Base-by-base conservation (phyloP, 768 basidiomycete genomes). In the Mycena galopus region DNA sequence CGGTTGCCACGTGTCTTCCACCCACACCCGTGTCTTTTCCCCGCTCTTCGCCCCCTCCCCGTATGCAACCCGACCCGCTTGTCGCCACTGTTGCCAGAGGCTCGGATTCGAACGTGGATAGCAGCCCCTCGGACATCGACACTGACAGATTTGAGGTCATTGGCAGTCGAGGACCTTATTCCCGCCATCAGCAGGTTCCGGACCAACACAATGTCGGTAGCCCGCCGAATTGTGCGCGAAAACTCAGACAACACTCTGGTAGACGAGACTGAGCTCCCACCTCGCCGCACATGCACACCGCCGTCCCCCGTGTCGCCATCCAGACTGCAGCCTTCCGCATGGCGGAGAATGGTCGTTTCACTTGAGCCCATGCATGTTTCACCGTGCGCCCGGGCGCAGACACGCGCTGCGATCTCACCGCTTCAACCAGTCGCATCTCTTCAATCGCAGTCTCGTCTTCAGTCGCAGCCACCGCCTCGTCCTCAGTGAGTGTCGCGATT, bases 201-300 rank as follows among this genome's bases (percentile, higher is more conserved):
- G 14, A 70, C 64, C 42, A n/a, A 58, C 27, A 58, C 64, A 17
- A n/a, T 33, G 1, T 29, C 23, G 1, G 0, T 27, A 14, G 35
- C 37, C 14, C 57, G 57, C 19, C 62, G 17, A 9, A 29, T 65
- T 14, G 35, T 25, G 50, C 63, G 70, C 29, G 57, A 65, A 50
- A 39, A 71, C 25, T 65, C 70, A 16, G 70, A 71, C 17, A 64
- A 71, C n/a, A 71, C 70, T 0, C 50, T 71, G 9, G 70, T 71
- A 1, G 58, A 65, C 2, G 69, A 29, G 5, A 16, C 44, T 12
- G 63, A 37, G 12, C 17, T 12, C 14, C 23, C 44, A 21, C 63
- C n/a, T 59, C n/a, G 42, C 44, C 69, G 56, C 35, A 14, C 55
- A 3, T 44, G 27, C 21, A 37, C 37, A 12, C 58, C 64, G 12